Conservation (phyloP, 2,329 filamentous ascomycete species). For the Clarireedia monteithiana region DNA sequence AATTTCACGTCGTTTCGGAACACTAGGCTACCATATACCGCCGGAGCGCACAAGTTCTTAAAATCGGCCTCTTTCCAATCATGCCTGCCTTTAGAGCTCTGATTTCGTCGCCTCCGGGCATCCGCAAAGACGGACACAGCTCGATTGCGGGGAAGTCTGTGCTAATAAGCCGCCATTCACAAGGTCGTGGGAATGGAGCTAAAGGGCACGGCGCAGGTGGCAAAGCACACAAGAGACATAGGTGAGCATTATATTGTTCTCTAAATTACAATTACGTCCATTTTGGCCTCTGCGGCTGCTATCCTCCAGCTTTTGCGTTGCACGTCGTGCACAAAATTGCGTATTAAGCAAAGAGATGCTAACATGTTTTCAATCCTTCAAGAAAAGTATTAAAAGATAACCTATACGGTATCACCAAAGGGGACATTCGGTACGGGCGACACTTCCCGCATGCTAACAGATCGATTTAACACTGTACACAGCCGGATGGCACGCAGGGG, state of each 20-base stretch:
- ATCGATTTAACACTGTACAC: neutral
- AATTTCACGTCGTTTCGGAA: too few relatives aligned
- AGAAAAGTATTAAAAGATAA: conserved; percentile 43
- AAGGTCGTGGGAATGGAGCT: conserved; percentile 13
- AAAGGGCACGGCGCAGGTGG: conserved; percentile 9
- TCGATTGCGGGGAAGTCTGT: neutral
- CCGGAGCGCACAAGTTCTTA: neutral
- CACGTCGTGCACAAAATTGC: neutral
- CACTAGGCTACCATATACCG: neutral
- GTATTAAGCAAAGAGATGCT: neutral
- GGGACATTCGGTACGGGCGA: conserved; percentile 41
- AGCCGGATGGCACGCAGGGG: conserved; percentile 66
- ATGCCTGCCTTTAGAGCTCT: neutral
- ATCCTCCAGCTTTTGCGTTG: neutral
- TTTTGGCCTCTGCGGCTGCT: neutral
- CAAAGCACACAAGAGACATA: conserved; percentile 9
- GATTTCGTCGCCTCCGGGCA: neutral
- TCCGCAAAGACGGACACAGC: neutral
- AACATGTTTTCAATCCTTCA: neutral
- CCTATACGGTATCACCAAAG: conserved; percentile 45
- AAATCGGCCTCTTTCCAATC: neutral
- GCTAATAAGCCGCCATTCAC: neutral
- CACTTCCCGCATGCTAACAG: neutral
- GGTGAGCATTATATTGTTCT: neutral
- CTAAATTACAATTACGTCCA: neutral